Conservation (phyloP, 2,329 filamentous ascomycete genomes). For the Remersonia thermophila region DNA sequence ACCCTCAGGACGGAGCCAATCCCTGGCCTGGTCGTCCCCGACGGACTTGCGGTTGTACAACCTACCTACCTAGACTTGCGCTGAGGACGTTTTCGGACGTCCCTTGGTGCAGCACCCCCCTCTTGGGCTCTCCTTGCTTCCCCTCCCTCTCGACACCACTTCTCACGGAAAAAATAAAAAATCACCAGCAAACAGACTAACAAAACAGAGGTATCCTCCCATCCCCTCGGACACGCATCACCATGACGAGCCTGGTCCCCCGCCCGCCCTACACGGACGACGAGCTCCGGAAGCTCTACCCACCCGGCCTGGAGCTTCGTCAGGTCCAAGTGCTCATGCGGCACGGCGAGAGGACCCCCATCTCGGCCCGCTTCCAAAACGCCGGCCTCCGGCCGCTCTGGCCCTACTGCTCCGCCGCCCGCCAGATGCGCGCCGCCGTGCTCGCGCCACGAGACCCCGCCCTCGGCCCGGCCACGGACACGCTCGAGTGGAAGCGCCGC, state of each 20-base stretch:
- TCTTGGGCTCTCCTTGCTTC: no score
- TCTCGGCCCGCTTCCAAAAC: conserved; percentile 80
- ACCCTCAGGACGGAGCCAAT: no score
- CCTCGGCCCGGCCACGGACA: conserved; percentile 27
- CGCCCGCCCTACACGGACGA: conserved; percentile 65
- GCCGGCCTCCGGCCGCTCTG: conserved; percentile 57
- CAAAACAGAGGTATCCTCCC: no score
- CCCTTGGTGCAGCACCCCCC: no score
- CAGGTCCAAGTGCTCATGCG: conserved; percentile 79
- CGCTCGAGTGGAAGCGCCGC: conserved; percentile 52
- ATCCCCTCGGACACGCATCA: conserved; percentile 4
- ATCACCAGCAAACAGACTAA: no score
- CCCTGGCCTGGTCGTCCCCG: no score
- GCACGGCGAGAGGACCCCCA: conserved; percentile 72
- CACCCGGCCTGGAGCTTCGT: conserved; percentile 64
- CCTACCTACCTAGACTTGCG: no score
- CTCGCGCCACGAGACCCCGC: conserved; percentile 28
- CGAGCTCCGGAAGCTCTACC: conserved; percentile 74
- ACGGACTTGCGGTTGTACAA: no score
- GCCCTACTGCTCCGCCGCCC: conserved; percentile 79
- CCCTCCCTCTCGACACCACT: no score
- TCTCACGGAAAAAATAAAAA: no score
- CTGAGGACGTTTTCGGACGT: no score
- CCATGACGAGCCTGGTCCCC: conserved; percentile 69
- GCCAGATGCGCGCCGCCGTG: conserved; percentile 48